phyloP scores from a whole-genome alignment of 495 filamentous ascomycete species.

The Physcia stellaris region DNA sequence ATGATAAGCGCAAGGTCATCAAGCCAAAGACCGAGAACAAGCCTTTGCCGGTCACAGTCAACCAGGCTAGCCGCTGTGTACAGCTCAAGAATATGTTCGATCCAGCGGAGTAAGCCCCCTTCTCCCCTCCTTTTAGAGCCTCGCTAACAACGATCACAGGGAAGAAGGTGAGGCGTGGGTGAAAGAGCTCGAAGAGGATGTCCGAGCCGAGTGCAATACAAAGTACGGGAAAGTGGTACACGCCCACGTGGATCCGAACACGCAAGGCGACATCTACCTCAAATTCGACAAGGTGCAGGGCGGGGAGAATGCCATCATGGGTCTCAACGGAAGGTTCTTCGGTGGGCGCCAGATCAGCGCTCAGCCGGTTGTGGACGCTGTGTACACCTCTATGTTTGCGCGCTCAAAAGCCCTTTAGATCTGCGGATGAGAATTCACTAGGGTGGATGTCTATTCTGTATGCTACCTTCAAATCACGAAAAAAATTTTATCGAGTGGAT shows the following conservation, averaged over 20 bases:
- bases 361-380: slow-evolving; percentile 89
- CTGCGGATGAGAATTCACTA: slow-evolving; percentile 6
- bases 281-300: slow-evolving; percentile 93
- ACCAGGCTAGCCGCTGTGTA: slow-evolving; percentile 88
- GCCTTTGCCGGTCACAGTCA: slow-evolving; percentile 70
- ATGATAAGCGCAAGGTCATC: slow-evolving; percentile 54
- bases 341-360: slow-evolving; percentile 81
- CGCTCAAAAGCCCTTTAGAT: slow-evolving; percentile 56
- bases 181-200: slow-evolving; percentile 89
- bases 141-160: slow-evolving; percentile 41
- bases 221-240: slow-evolving; percentile 98
- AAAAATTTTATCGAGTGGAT: no score
- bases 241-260: slow-evolving; percentile 88
- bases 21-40: slow-evolving; percentile 74
- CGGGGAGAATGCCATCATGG: slow-evolving; percentile 93
- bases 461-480: no score
- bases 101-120: slow-evolving; percentile 61
- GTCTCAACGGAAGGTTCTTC: slow-evolving; percentile 93
- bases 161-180: slow-evolving; percentile 80
- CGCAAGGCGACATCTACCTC: slow-evolving; percentile 90
- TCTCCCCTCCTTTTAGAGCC: not conserved
- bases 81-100: slow-evolving; percentile 94
- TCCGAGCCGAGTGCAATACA: slow-evolving; percentile 80
- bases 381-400: slow-evolving; percentile 95
- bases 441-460: no score